A percentile compares a stretch with the other conserved stretches of the same genome.
These are phyloP conservation scores for Hysterangium stoloniferum DNA, from an alignment of 768 basidiomycete genomes.

Conservation along the genomic window DNA sequence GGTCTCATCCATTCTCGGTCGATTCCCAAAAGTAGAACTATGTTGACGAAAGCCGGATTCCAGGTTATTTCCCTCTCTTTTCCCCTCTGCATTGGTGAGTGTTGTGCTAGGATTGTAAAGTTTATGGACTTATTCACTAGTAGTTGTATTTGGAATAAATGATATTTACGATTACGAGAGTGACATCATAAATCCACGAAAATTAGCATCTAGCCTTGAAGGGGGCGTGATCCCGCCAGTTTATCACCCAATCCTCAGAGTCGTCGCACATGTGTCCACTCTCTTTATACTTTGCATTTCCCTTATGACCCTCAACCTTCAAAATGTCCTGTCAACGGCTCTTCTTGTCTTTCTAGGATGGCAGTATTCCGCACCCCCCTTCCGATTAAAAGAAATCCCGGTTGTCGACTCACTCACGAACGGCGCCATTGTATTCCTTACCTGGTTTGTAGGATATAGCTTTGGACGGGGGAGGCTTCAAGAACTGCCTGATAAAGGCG, in stretches of 20 bases:
- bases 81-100: constrained; percentile 15
- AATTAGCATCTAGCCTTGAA: constrained; percentile 11
- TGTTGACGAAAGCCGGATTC: not conserved
- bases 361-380: constrained; percentile 15
- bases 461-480: constrained; percentile 5
- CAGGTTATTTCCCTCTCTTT: constrained; percentile 13
- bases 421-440: constrained; percentile 15
- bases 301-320: not conserved
- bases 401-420: constrained; percentile 16
- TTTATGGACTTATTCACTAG: not conserved
- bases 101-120: not conserved
- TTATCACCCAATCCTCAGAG: constrained; percentile 12
- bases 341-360: constrained; percentile 13
- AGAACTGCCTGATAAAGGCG: constrained; percentile 6
- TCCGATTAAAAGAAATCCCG: constrained; percentile 15
- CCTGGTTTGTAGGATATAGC: constrained; percentile 13
- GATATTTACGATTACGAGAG: constrained; percentile 16
- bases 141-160: constrained; percentile 18
- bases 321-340: constrained; percentile 9
- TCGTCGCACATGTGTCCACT: constrained; percentile 14
- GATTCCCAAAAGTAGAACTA: constrained; percentile 1
- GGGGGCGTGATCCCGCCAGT: constrained; percentile 14
- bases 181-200: constrained; percentile 15
- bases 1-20: constrained; percentile 14
- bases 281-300: constrained; percentile 11